A percentile compares a stretch with the other conserved stretches of the same genome.
Evolutionary conservation across 148 eudicot genomes (phyloP).

Genomic region (Hydrangea macrophylla): DNA sequence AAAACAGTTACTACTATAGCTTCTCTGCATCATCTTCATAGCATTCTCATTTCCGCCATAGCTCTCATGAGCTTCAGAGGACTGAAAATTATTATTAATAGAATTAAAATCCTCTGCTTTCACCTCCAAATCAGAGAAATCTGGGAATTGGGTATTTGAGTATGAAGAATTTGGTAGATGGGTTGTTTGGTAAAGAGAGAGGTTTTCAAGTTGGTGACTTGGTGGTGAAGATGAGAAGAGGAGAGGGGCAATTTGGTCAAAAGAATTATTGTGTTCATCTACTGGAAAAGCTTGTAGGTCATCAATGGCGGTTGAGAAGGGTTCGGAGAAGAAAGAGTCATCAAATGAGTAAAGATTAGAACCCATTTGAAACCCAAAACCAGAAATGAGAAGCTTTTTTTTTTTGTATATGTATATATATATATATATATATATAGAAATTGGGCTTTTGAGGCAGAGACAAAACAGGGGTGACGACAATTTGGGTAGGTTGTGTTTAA

Average conservation of each 20-base stretch:
- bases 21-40: slow-evolving; percentile 58
- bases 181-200: slow-evolving; percentile 43
- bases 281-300: slow-evolving; percentile 42
- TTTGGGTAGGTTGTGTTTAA: slow-evolving; percentile 8
- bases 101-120: slow-evolving; percentile 68
- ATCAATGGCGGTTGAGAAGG: slow-evolving; percentile 50
- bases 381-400: not conserved
- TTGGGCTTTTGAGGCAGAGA: no score
- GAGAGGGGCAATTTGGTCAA: slow-evolving; percentile 45
- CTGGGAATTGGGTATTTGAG: slow-evolving; percentile 26
- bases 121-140: slow-evolving; percentile 38
- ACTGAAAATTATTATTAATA: slow-evolving; percentile 16
- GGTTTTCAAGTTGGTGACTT: slow-evolving; percentile 46
- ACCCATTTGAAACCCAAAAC: slow-evolving; percentile 40
- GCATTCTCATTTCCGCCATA: slow-evolving; percentile 32
- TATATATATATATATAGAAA: no score
- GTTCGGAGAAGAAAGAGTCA: slow-evolving; percentile 44
- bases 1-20: slow-evolving; percentile 60
- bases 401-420: not conserved
- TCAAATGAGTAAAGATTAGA: slow-evolving; percentile 66
- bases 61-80: slow-evolving; percentile 19
- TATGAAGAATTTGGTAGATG: slow-evolving; percentile 24
- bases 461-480: slow-evolving; percentile 17
- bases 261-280: slow-evolving; percentile 19
- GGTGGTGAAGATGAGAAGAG: slow-evolving; percentile 64